A percentile compares a stretch with the other conserved stretches of the same genome.
These are phyloP conservation scores for Erodium trifolium DNA, from an alignment of 441 rosid genomes.

Conservation along the genomic window DNA sequence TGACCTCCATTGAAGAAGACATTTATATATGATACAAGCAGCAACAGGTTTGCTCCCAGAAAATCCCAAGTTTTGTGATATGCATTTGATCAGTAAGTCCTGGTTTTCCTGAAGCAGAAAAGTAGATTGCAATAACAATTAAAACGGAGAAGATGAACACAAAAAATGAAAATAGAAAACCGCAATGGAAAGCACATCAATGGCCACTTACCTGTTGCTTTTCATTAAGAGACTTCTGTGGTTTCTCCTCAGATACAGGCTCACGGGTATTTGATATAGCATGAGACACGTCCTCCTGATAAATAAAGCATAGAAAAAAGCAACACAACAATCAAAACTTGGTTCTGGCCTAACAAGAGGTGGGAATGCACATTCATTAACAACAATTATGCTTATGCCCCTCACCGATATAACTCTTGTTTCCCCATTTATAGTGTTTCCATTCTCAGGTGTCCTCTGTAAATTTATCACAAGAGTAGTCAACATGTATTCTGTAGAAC, in stretches of 20 bases:
- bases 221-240: conserved; percentile 91
- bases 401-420: conserved; percentile 56
- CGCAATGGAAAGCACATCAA: background rate
- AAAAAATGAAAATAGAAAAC: conserved; percentile 9
- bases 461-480: conserved; percentile 23
- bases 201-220: conserved; percentile 75
- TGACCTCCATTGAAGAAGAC: conserved; percentile 99
- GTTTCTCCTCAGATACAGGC: conserved; percentile 95
- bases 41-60: conserved; percentile 90
- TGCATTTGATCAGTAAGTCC: conserved; percentile 84
- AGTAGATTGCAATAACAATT: conserved; percentile 21
- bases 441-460: conserved; percentile 91
- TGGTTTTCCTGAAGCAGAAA: conserved; percentile 82
- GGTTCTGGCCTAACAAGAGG: background rate
- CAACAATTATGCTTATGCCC: conserved; percentile 13
- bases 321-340: conserved; percentile 17
- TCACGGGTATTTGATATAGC: conserved; percentile 50
- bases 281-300: conserved; percentile 47
- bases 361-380: conserved; percentile 10
- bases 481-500: conserved; percentile 22
- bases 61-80: conserved; percentile 87
- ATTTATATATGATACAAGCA: conserved; percentile 93
- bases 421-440: conserved; percentile 68
- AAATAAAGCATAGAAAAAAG: conserved; percentile 18
- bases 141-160: conserved; percentile 14